These are phyloP conservation scores for Nicotiana knightiana DNA, from an alignment of 257 asterid genomes.

Conservation along the genomic window DNA sequence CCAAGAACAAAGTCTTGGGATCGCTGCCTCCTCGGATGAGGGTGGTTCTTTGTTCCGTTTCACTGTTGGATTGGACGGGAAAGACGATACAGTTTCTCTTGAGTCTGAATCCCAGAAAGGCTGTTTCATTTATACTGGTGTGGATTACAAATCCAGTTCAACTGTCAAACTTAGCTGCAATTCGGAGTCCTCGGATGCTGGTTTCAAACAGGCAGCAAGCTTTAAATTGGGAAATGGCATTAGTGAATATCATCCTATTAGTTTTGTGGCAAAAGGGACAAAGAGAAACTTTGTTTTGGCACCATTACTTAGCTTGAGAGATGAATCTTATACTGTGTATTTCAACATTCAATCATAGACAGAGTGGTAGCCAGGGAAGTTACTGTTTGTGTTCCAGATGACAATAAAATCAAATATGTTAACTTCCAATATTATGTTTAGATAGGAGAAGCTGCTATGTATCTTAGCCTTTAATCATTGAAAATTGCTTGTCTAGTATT, in stretches of 20 bases:
- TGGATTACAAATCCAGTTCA: slow-evolving; percentile 15
- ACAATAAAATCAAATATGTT: background rate
- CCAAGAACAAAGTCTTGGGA: slow-evolving; percentile 32
- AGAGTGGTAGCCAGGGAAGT: too few species aligned
- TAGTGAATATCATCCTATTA: slow-evolving; percentile 66
- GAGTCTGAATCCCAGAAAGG: slow-evolving; percentile 42
- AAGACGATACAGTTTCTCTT: slow-evolving; percentile 35
- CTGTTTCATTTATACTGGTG: slow-evolving; percentile 37
- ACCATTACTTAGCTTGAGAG: slow-evolving; percentile 68
- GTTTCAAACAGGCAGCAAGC: slow-evolving; percentile 46
- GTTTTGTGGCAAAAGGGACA: slow-evolving; percentile 70
- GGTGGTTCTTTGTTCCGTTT: slow-evolving; percentile 30
- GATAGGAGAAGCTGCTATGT: too few species aligned
- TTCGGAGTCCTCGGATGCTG: slow-evolving; percentile 19
- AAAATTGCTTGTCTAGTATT: background rate
- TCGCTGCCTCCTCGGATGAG: slow-evolving; percentile 19
- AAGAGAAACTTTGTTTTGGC: slow-evolving; percentile 45
- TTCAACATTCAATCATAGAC: slow-evolving; percentile 27
- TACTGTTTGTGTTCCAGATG: background rate
- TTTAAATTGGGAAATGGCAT: slow-evolving; percentile 48
- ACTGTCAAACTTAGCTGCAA: slow-evolving; percentile 44
- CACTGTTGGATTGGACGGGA: slow-evolving; percentile 39
- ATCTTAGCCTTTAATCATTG: background rate
- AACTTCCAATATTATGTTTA: too few species aligned
- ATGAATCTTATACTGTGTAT: slow-evolving; percentile 84